phyloP scores from a whole-genome alignment of 1,284 basidiomycete genomes.

The Flammula alnicola region DNA sequence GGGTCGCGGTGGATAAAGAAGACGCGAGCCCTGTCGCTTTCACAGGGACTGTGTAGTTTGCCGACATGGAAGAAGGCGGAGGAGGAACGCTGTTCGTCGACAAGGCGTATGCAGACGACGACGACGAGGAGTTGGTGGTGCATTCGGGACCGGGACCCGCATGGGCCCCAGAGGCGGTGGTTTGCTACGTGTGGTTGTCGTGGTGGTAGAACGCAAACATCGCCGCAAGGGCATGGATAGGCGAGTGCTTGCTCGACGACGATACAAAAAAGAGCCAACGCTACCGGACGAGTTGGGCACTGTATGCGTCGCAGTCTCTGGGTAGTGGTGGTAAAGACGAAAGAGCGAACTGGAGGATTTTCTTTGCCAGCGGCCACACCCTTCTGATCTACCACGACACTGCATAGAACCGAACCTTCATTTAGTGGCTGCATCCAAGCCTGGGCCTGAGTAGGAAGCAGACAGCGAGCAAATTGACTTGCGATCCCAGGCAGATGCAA shows the following conservation, averaged over 20 bases:
- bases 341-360: background rate
- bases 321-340: conserved; percentile 4
- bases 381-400: too few species aligned
- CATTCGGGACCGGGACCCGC: background rate
- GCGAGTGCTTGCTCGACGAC: conserved; percentile 14
- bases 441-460: too few species aligned
- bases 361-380: background rate
- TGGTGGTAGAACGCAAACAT: too few species aligned
- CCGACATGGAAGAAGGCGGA: too few species aligned
- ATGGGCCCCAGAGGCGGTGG: background rate
- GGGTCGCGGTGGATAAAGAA: too few species aligned
- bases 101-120: background rate
- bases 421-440: too few species aligned
- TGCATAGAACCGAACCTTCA: too few species aligned
- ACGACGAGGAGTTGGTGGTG: background rate
- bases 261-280: conserved; percentile 19
- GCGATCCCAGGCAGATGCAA: too few species aligned
- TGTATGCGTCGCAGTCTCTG: too few species aligned
- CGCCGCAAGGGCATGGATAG: background rate
- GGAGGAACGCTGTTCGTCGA: background rate
- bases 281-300: conserved; percentile 5
- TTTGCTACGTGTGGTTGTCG: background rate
- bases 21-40: too few species aligned
- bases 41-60: too few species aligned
- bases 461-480: too few species aligned